These are phyloP conservation scores for Lasiodiplodia hormozganensis DNA, from an alignment of 2,329 filamentous ascomycete species.

Conservation along the genomic window DNA sequence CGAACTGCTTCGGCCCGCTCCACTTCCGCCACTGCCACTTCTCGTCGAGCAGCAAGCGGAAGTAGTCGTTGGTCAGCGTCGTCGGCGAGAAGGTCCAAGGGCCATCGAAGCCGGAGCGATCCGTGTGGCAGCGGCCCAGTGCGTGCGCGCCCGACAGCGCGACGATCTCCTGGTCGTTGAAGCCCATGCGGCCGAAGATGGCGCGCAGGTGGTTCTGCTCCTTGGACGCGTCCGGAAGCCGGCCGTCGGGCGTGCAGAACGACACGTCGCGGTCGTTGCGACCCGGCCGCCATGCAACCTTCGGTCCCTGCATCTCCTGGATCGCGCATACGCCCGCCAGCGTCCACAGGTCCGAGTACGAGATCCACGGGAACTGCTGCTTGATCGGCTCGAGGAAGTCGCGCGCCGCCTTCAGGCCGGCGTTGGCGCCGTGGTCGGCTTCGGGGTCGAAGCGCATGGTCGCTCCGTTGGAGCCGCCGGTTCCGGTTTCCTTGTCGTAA, in stretches of 20 bases:
- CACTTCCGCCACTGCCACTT: slow-evolving; percentile 93
- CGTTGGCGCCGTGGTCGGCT: slow-evolving; percentile 89
- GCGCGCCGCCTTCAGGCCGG: slow-evolving; percentile 83
- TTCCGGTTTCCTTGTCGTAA: slow-evolving; percentile 85
- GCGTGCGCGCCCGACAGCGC: slow-evolving; percentile 84
- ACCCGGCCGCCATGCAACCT: slow-evolving; percentile 87
- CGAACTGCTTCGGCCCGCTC: slow-evolving; percentile 89
- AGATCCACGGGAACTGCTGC: slow-evolving; percentile 91
- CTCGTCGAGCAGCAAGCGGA: slow-evolving; percentile 83
- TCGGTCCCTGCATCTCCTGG: slow-evolving; percentile 93
- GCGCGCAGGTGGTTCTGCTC: slow-evolving; percentile 81
- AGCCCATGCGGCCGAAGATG: slow-evolving; percentile 97
- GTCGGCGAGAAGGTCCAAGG: slow-evolving; percentile 79
- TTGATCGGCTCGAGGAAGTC: slow-evolving; percentile 95
- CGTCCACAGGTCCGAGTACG: slow-evolving; percentile 97
- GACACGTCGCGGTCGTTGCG: slow-evolving; percentile 78
- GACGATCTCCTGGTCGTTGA: slow-evolving; percentile 96
- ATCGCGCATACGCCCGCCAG: slow-evolving; percentile 83
- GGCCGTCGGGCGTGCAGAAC: slow-evolving; percentile 92
- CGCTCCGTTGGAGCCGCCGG: slow-evolving; percentile 93
- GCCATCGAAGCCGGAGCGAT: slow-evolving; percentile 88
- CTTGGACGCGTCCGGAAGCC: slow-evolving; percentile 82
- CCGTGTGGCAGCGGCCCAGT: slow-evolving; percentile 85
- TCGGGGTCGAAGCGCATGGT: slow-evolving; percentile 97
- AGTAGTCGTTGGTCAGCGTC: slow-evolving; percentile 94